Base-by-base conservation (phyloP, 768 basidiomycete genomes). In the Austroboletus festivus region DNA sequence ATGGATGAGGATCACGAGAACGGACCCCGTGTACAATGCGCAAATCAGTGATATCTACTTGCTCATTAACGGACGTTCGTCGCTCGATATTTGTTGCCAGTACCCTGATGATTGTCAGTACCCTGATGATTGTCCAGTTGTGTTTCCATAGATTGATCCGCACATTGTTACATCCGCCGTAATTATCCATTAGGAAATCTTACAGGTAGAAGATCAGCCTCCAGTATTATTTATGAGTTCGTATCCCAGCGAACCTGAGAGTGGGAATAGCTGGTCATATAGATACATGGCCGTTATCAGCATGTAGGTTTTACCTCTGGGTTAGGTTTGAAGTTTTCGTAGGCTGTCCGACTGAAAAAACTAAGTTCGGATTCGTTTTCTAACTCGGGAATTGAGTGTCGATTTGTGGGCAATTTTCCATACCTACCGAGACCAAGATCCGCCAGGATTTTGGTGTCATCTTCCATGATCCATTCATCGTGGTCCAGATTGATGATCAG, bases 281-380 rank as follows among this genome's bases (percentile, higher is more conserved):
- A 22, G 31, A 20, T 13, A 9, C 2, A 3, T 22, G 24, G 16
- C 4, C 33, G 18, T 16, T 13, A 24, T 31, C 12, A 24, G 12
- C 11, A n/a, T n/a, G n/a, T n/a, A 2, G 1, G 19, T n/a, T 54
- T 33, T 54, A 92, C 93, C 73, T 86, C 80, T 13, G 95, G 96
- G 64, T 95, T 76, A 39, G 73, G 55, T 67, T 89, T 89, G 79
- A 93, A 99, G 26, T 69, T 70, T 24, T 90, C 82, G 58, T 98
- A 98, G 16, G 79, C 70, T 38, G 78, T 74, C 23, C 78, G 73
- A 58, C 86, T 85, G 73, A 98, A 98, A 69, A 95, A 86, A 63
- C 90, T 93, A 53, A 94, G 77, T 71, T 99, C 95, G 0, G 89
- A 89, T 68, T 99, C 95, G 63, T 98, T 95, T 68, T 96, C 95